Base-by-base conservation (phyloP, 1,284 basidiomycete genomes). In the Malassezia sympodialis region DNA sequence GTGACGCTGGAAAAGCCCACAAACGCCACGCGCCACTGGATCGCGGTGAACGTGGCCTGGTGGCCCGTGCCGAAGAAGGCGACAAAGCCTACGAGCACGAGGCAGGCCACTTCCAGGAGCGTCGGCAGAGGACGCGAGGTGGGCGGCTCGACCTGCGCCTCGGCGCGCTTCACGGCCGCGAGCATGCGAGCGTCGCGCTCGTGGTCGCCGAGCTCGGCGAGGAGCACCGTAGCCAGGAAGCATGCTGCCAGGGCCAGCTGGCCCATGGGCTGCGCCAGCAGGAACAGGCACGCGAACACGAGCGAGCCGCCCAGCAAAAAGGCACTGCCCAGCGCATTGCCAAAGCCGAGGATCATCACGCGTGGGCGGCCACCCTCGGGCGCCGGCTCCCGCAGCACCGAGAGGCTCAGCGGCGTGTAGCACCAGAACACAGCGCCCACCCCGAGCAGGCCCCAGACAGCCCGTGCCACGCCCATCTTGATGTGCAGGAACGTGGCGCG, bases 11-110 rank as follows among this genome's bases (percentile, higher is more conserved):
- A 76, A 80, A 75, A 59, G 41, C 68, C 68, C 63, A 82, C 74
- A 76, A 96, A 98, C 0, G 88, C 91, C 0, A 85, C 77, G 73
- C 96, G 93, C 94, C 94, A 99, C 69, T 98, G 91, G 52, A 99
- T 84, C 8, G 87, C 85, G 0, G 88, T 81, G 39, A 98, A 80
- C 0, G 86, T 86, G 0, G 90, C 81, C 76, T 96, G 90, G 71
- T 98, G 93, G 1, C 93, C 93, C 0, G 91, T 94, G 0, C 82
- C 78, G 73, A 87, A 89, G 80, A 93, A 96, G 8, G 81, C 76
- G 51, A 87, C 79, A 49, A 58, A 58, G 17, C 56, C 56, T 2
- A 69, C 39, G 10, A 73, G 59, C n/a, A 51, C 53, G 8, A 70
- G n/a, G 0, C 54, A 56, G 2, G 40, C 35, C 8, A 56, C 49